Evolutionary conservation across 2,329 filamentous ascomycete genomes (phyloP).

Genomic region (Claviceps maximensis): DNA sequence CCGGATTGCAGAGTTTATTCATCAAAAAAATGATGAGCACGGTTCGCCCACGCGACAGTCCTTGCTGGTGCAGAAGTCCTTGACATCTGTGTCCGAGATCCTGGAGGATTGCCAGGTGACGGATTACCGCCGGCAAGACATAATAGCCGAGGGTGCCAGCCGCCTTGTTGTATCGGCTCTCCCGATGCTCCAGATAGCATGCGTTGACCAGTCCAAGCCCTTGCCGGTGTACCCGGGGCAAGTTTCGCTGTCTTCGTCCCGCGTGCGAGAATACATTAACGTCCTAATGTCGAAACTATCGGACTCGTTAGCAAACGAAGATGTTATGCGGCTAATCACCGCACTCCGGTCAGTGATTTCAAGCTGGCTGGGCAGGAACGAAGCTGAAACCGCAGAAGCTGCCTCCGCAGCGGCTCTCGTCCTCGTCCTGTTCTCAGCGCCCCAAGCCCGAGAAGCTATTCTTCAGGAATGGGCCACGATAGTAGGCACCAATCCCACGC

Average conservation of each 20-base stretch:
- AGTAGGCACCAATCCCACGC: conserved; percentile 22
- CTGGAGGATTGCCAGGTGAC: conserved; percentile 28
- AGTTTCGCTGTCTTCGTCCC: conserved; percentile 12
- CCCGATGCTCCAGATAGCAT: conserved; percentile 31
- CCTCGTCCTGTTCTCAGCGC: conserved; percentile 31
- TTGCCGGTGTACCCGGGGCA: conserved; percentile 11
- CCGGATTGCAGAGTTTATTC: conserved; percentile 23
- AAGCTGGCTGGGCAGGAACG: conserved; percentile 35
- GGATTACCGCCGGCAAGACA: conserved; percentile 45
- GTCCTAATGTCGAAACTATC: conserved; percentile 13
- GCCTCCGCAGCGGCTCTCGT: conserved; percentile 38
- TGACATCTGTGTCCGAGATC: conserved; percentile 19
- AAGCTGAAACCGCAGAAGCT: conserved; percentile 34
- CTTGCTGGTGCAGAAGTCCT: conserved; percentile 16
- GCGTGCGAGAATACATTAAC: conserved; percentile 9
- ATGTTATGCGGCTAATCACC: conserved; percentile 12
- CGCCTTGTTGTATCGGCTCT: conserved; percentile 41
- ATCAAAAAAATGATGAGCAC: conserved; percentile 5
- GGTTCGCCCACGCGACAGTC: conserved; percentile 4
- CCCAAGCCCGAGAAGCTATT: conserved; percentile 22
- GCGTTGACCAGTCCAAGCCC: conserved; percentile 10
- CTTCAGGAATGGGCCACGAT: conserved; percentile 34
- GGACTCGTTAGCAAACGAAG: background rate
- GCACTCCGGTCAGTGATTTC: conserved; percentile 22
- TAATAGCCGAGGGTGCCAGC: conserved; percentile 49